Evolutionary conservation across 805 yeast genomes (phyloP).

Genomic region (Metschnikowia picachoensis): DNA sequence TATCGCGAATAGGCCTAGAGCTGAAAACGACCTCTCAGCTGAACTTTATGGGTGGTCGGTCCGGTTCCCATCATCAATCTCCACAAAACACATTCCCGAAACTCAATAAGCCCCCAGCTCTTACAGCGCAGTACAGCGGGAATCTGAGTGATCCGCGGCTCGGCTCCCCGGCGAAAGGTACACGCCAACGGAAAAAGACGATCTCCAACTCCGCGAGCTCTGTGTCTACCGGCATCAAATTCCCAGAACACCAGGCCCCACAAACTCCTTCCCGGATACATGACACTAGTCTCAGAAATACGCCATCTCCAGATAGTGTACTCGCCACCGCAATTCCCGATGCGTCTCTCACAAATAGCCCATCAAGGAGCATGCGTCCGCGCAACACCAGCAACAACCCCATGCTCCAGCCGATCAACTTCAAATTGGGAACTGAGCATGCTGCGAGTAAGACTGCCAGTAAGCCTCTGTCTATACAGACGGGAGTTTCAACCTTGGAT

Average conservation of each 20-base stretch:
- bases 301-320: conserved; percentile 31
- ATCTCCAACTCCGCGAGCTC: conserved; percentile 33
- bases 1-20: conserved; percentile 22
- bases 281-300: conserved; percentile 16
- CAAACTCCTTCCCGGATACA: conserved; percentile 15
- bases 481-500: too few species aligned
- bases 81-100: conserved; percentile 14
- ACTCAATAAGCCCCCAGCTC: conserved; percentile 39
- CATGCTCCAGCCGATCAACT: conserved; percentile 53
- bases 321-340: conserved; percentile 11
- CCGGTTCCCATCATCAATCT: conserved; percentile 5
- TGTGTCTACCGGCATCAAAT: conserved; percentile 2
- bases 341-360: conserved; percentile 27
- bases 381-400: conserved; percentile 43
- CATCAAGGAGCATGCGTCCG: conserved; percentile 48
- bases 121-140: conserved; percentile 42
- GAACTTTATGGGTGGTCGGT: conserved; percentile 5
- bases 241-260: conserved; percentile 9
- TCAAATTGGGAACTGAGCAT: conserved; percentile 24
- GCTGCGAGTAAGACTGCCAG: not conserved
- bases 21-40: conserved; percentile 8
- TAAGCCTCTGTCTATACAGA: not conserved
- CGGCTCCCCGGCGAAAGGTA: conserved; percentile 18
- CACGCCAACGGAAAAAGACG: conserved; percentile 35
- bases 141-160: conserved; percentile 33